phyloP scores from a whole-genome alignment of 2,329 filamentous ascomycete species.

The Trichophyton mentagrophytes region DNA sequence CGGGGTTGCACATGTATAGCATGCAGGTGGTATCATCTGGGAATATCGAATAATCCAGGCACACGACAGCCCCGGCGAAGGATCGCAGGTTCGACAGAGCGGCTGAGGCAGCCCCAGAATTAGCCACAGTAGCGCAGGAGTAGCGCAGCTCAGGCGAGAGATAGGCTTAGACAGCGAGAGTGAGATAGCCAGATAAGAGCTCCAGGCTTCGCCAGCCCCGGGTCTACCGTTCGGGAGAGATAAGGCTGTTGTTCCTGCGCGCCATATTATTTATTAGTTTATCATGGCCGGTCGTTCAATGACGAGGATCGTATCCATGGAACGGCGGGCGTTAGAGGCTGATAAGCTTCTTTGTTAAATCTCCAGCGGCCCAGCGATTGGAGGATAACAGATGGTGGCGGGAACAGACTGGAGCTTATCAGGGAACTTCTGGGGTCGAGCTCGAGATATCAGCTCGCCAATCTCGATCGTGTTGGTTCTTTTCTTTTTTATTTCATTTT shows the following conservation, averaged over 20 bases:
- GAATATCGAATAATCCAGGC: background rate
- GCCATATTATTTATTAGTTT: background rate
- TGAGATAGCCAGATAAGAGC: background rate
- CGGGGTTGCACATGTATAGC: too few species aligned
- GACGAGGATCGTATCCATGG: background rate
- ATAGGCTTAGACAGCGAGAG: background rate
- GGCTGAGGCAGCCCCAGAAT: background rate
- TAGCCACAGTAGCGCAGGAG: background rate
- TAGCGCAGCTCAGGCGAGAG: background rate
- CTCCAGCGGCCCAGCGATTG: background rate
- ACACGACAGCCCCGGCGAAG: background rate
- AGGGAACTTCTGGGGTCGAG: background rate
- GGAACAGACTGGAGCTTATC: background rate
- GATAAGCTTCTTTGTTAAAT: slow-evolving; percentile 3
- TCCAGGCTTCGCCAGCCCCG: too few species aligned
- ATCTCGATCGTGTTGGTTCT: too few species aligned
- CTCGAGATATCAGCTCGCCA: too few species aligned
- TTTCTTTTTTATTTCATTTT: too few species aligned
- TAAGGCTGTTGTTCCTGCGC: background rate
- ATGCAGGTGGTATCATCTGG: background rate
- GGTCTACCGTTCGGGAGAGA: background rate
- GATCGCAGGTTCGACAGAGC: background rate
- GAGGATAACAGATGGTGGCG: background rate
- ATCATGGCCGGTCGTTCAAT: background rate
- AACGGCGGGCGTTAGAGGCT: background rate